Evolutionary conservation across 805 yeast species (phyloP), one percentile per base, ranked within the genome.

Genomic region (Yarrowia phangngaensis): DNA sequence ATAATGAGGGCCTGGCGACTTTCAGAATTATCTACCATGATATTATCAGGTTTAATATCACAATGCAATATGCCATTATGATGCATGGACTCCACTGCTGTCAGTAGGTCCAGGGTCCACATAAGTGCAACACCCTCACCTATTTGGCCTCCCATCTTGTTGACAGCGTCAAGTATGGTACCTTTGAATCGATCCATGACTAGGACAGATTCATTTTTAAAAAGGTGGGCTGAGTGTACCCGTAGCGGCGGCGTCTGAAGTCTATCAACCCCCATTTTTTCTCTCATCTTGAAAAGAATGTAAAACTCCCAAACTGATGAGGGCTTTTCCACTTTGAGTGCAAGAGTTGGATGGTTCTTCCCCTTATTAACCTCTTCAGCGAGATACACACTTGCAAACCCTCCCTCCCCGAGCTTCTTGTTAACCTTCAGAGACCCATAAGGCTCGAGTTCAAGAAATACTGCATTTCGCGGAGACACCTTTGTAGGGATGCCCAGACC

Each of bases 291-390:
- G 26, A 68, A 72, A 55, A 86, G 65, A 13, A 85, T 78, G 60
- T 84, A 86, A 57, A 73, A 84, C 63, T 88, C 96, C 96, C 95
- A 87, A 34, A 77, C 74, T 0, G 84, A 67, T 0, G 90, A 86
- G 13, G 53, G 46, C 28, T 72, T 70, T 58, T 83, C 87, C 11
- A 82, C 75, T 60, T 88, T 88, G 46, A 88, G 64, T 0, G 95
- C 95, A 43, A 71, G 13, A 12, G 33, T 73, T 24, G 74, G 58
- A 1, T 64, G 60, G 1, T 84, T 86, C 7, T 64, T 61, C 53
- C 76, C 72, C 4, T 70, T 64, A 9, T 73, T 68, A 11, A 38
- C 32, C 32, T 38, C 45, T 60, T 84, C 89, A 1, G 84, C 80
- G 16, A 86, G 66, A 60, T 78, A 86, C 0, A 86, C 95, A 2